Base-by-base conservation (phyloP, 441 rosid genomes). In the Mallotus repandus region DNA sequence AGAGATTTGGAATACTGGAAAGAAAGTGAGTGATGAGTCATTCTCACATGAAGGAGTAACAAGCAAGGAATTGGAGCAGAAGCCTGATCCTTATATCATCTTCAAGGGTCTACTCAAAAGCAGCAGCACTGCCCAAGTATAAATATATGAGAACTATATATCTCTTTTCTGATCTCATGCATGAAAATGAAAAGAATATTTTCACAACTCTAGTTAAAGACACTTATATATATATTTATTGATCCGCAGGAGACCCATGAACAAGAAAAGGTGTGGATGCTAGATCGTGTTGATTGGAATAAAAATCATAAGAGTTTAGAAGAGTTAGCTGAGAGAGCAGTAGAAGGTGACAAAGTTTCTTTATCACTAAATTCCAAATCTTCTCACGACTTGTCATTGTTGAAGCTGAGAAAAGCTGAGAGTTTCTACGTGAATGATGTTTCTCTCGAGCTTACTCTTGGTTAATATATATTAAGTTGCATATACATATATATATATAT, bases 381-480 rank as follows among this genome's bases (percentile, higher is more conserved):
- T 69, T 66, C 75, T 1, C 4, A 15, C 6, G 72, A 43, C 53
- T 16, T 72, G 61, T 38, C 78, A 43, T 76, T 67, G 75, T 72
- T 61, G 53, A 75, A 70, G 77, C 72, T 72, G 76, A 41, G 65
- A 35, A 75, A 73, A 66, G 68, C 77, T 43, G 77, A 57, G 53
- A 38, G 19, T 63, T 69, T 76, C 38, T 62, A 57, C 32, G 67
- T 63, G 63, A 79, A 77, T 58, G 84, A 82, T 63, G 76, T 86
- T 66, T 86, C 88, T 69, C 84, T 89, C 63, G 89, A 88, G 63
- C 92, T 89, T 73, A 81, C 88, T 69, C 90, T 89, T 70, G 86
- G 80, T 74, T 84, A 57, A 22, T 7, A 70, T n/a, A 21, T 63
- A 29, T 29, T 29, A 29, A 29, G 2, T 29, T 29, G 32, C 32